Evolutionary conservation across 192 early-diverging fungal genomes (phyloP), one percentile per base, ranked within the genome.

Genomic region (Coemansia sp.): DNA sequence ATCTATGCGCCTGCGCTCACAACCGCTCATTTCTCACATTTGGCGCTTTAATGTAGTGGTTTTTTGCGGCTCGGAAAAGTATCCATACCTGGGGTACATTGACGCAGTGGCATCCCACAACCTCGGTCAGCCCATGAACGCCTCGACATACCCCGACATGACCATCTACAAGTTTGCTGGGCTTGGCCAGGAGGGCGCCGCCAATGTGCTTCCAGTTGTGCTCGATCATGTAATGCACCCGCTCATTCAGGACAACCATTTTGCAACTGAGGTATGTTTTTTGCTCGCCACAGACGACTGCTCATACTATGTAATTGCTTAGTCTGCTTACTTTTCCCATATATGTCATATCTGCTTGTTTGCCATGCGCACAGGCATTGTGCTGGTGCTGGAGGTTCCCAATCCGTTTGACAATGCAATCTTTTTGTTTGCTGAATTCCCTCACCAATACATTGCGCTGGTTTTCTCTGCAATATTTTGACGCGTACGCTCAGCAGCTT

Each of bases 171-270:
- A 85, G 50, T 86, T 92, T 60, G 68, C 71, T 11, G 86, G 84
- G 10, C 84, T 87, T 52, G 89, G 91, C 32, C 73, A 82, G 8
- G 88, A 90, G 62, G 92, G 88, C 14, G 86, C 89, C 64, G 67
- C 87, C 5, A 87, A 91, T 50, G 76, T 93, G 23, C 73, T 95
- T 17, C 91, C 92, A 19, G 86, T 90, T 0, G 90, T 88, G 38
- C 73, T 94, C 43, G 93, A 94, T 66, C 93, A 95, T 66, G 79
- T 95, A 43, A 76, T 94, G 56, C 73, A 88, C 59, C 92, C 92
- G 38, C 86, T 87, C 12, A 79, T 95, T 49, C 65, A 83, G 39
- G 86, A 89, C 62, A 81, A 81, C 49, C 88, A 93, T 57, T 93
- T 92, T 70, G 83, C 87, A 54, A 92, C 89, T 32, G 89, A 92